phyloP scores from a whole-genome alignment of 768 basidiomycete genomes.

The Serendipita vermifera region DNA sequence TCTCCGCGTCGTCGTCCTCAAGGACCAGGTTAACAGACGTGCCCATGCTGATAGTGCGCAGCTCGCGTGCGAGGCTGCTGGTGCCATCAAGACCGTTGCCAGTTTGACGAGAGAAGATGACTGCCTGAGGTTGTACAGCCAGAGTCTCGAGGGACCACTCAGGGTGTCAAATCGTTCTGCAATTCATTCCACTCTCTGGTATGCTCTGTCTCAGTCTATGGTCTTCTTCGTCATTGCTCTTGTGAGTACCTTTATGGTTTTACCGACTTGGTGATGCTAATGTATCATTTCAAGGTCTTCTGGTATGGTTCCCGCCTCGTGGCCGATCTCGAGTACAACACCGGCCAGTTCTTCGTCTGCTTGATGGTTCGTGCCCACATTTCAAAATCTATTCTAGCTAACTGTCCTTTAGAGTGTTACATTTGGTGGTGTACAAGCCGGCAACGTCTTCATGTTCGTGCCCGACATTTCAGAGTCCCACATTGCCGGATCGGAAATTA shows the following conservation, averaged over 20 bases:
- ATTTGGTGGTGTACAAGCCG: slow-evolving; percentile 28
- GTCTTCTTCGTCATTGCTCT: slow-evolving; percentile 75
- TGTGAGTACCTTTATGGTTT: slow-evolving; percentile 21
- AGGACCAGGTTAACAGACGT: slow-evolving; percentile 70
- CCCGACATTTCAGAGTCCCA: slow-evolving; percentile 30
- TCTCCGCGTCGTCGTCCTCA: slow-evolving; percentile 58
- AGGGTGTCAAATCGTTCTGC: slow-evolving; percentile 47
- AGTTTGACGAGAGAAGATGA: slow-evolving; percentile 76
- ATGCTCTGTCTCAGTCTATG: slow-evolving; percentile 59
- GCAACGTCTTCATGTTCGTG: slow-evolving; percentile 25
- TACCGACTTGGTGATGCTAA: neutral
- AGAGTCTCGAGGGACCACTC: slow-evolving; percentile 61
- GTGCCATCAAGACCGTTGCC: slow-evolving; percentile 82
- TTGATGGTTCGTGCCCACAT: slow-evolving; percentile 19
- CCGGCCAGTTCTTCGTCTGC: slow-evolving; percentile 27
- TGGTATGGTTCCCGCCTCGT: slow-evolving; percentile 15
- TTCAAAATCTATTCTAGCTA: slow-evolving; percentile 7
- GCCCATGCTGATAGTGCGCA: slow-evolving; percentile 73
- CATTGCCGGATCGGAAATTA: slow-evolving; percentile 24
- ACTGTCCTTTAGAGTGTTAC: slow-evolving; percentile 11
- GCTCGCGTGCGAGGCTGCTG: slow-evolving; percentile 82
- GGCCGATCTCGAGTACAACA: slow-evolving; percentile 19
- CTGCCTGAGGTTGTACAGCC: slow-evolving; percentile 49
- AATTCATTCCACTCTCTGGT: slow-evolving; percentile 51
- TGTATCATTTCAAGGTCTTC: slow-evolving; percentile 13